Evolutionary conservation across 441 rosid genomes (phyloP).

Genomic region (California macrophylla): DNA sequence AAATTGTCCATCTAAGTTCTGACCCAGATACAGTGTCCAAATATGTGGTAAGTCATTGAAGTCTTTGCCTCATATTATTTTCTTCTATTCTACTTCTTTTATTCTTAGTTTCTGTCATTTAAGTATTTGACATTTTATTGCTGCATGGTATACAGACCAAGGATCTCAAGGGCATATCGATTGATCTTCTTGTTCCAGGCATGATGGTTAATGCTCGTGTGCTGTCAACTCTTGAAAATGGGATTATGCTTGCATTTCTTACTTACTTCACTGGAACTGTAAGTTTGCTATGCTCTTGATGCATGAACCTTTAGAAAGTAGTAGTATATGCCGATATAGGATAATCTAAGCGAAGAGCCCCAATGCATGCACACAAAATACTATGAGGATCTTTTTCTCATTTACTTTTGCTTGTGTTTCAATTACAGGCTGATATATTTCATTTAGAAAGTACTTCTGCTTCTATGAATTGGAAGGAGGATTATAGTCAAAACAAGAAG

Average conservation of each 20-base stretch:
- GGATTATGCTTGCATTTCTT: slow-evolving; percentile 75
- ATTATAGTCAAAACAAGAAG: slow-evolving; percentile 64
- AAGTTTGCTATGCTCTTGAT: slow-evolving; percentile 30
- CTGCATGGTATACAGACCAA: slow-evolving; percentile 49
- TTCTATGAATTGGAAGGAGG: slow-evolving; percentile 67
- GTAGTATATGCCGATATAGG: background rate
- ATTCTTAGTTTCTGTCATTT: background rate
- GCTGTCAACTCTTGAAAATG: slow-evolving; percentile 83
- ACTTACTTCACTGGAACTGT: slow-evolving; percentile 95
- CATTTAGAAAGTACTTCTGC: slow-evolving; percentile 61
- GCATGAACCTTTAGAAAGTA: slow-evolving; percentile 2
- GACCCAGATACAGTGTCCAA: slow-evolving; percentile 64
- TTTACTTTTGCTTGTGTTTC: slow-evolving; percentile 14
- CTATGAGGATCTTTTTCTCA: slow-evolving; percentile 7
- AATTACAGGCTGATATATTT: slow-evolving; percentile 69
- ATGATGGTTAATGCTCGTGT: slow-evolving; percentile 89
- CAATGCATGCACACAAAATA: slow-evolving; percentile 1
- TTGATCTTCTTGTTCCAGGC: slow-evolving; percentile 93
- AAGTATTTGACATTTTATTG: slow-evolving; percentile 11
- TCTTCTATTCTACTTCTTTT: background rate
- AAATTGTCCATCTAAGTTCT: slow-evolving; percentile 61
- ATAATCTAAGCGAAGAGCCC: background rate
- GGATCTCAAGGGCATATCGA: slow-evolving; percentile 77
- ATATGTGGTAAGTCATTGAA: slow-evolving; percentile 49
- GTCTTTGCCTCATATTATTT: slow-evolving; percentile 3